Evolutionary conservation across 1,284 basidiomycete species (phyloP), one percentile per base, ranked within the genome.

Genomic region (Ustilago crameri): DNA sequence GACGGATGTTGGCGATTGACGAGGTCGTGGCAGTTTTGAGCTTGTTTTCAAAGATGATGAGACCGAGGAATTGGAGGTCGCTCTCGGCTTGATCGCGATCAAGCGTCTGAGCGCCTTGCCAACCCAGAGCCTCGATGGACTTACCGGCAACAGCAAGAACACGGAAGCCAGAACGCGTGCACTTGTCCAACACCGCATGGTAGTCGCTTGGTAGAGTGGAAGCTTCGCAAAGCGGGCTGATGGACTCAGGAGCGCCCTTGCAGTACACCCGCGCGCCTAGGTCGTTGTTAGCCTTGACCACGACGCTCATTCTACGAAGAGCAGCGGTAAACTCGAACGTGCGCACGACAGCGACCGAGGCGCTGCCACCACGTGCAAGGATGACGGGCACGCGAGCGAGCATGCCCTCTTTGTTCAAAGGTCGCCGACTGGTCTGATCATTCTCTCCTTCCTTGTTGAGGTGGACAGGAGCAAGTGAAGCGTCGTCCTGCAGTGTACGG

Each of bases 11-110:
- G n/a, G 55, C 67, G 20, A 78, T 62, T 18, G 67, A 45, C 23
- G 93, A 92, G 0, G 92, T 87, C 0, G 96, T 97, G 12, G 92
- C 94, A 4, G 92, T 89, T 84, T 99, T 99, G 69, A 99, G 87
- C 85, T 97, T 94, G 86, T 99, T 99, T 84, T 99, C 96, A 80
- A 99, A 99, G 57, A 99, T 95, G 81, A 98, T 91, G 44, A 99
- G 86, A 7, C 96, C 96, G 14, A 98, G 88, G 86, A 99, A 98
- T 48, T 90, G 90, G 9, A 99, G 86, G 38, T 89, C 89, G 14
- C 90, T 92, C 83, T 99, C 96, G n/a, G 94, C 95, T 84, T 95
- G 92, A 81, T 98, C 95, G 32, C 95, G 88, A 83, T 93, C 94
- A 89, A 99, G 91, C 48, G 92, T 89, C 84, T 99, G 96, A 1